Evolutionary conservation across 2,329 filamentous ascomycete species (phyloP).

Genomic region (Allantophomopsis lycopodina): DNA sequence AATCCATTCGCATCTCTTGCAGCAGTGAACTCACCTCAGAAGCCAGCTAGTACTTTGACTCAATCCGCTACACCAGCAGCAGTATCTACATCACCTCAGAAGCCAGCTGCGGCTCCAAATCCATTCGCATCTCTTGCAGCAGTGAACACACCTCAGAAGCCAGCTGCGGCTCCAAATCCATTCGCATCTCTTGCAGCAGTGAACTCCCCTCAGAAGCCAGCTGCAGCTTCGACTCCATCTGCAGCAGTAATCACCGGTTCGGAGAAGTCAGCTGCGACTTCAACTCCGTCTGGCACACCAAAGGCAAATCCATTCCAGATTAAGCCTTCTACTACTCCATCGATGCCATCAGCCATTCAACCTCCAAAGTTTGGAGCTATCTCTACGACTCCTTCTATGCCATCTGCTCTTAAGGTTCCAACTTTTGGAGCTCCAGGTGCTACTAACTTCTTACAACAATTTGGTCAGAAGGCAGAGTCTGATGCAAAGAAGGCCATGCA

Average conservation of each 20-base stretch:
- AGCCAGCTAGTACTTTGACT: background rate
- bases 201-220: too few species aligned
- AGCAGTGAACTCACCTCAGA: background rate
- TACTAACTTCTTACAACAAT: constrained; percentile 12
- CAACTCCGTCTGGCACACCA: background rate
- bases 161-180: too few species aligned
- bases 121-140: too few species aligned
- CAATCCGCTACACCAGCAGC: constrained; percentile 3
- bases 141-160: background rate
- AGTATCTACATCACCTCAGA: background rate
- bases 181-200: too few species aligned
- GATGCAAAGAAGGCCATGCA: constrained; percentile 8
- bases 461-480: constrained; percentile 10
- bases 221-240: too few species aligned
- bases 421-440: constrained; percentile 8
- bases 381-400: background rate
- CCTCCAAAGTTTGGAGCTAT: background rate
- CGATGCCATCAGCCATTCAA: background rate
- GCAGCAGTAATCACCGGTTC: too few species aligned
- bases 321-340: background rate
- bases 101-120: too few species aligned
- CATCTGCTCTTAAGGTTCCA: constrained; percentile 9
- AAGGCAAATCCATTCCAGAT: background rate
- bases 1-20: constrained; percentile 14
- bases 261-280: background rate